Evolutionary conservation across 108 stramenopile genomes (phyloP).

Genomic region (Fragilaria radians): DNA sequence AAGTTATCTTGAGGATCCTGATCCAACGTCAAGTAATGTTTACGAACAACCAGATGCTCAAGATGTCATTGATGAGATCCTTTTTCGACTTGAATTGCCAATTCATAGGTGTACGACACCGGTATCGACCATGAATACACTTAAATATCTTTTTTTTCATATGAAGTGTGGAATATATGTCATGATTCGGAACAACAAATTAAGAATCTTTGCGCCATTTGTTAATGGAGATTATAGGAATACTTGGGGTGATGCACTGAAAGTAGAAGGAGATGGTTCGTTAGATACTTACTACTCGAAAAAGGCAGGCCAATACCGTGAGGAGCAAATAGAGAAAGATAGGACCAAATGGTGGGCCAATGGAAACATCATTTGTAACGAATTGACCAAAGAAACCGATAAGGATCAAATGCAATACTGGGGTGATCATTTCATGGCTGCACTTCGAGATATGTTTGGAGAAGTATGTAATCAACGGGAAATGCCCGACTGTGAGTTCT

Average conservation of each 20-base stretch:
- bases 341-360: conserved; percentile 98
- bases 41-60: conserved; percentile 57
- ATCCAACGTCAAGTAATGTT: conserved; percentile 41
- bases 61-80: conserved; percentile 48
- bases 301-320: conserved; percentile 80
- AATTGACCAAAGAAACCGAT: conserved; percentile 71
- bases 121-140: conserved; percentile 66
- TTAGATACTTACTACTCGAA: conserved; percentile 77
- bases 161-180: conserved; percentile 99
- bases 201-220: conserved; percentile 92
- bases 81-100: conserved; percentile 75
- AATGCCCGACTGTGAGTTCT: conserved; percentile 99
- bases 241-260: conserved; percentile 78
- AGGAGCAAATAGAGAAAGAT: conserved; percentile 88
- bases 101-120: conserved; percentile 81
- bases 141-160: conserved; percentile 96
- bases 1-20: conserved; percentile 43
- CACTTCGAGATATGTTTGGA: conserved; percentile 94
- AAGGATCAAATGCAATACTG: conserved; percentile 80
- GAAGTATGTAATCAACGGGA: conserved; percentile 81
- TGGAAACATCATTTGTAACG: conserved; percentile 99
- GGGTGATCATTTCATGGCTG: conserved; percentile 96
- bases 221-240: conserved; percentile 90
- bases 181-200: conserved; percentile 83
- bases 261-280: conserved; percentile 69